Evolutionary conservation across 2,329 filamentous ascomycete genomes (phyloP).

Genomic region (Aureobasidium zeae): DNA sequence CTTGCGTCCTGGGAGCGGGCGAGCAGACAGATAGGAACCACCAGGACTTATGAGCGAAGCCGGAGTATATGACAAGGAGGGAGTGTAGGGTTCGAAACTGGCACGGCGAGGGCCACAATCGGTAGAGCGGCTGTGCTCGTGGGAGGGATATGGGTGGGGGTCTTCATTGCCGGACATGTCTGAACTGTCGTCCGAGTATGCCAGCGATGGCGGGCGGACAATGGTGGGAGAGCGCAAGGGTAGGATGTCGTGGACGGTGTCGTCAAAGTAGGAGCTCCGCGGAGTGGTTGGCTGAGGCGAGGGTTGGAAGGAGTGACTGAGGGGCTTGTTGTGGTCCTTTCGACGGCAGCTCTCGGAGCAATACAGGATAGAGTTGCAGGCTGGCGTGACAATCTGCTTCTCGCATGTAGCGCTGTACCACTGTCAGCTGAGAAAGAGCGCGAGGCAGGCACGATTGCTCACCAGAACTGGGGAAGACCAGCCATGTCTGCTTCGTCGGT

Average conservation of each 20-base stretch:
- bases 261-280: slow-evolving; percentile 25
- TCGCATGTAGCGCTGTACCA: slow-evolving; percentile 51
- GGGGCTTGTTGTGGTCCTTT: slow-evolving; percentile 35
- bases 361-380: slow-evolving; percentile 50
- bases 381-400: slow-evolving; percentile 53
- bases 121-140: slow-evolving; percentile 28
- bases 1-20: slow-evolving; percentile 32
- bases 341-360: slow-evolving; percentile 51
- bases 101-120: slow-evolving; percentile 4
- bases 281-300: slow-evolving; percentile 19
- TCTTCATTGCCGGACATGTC: slow-evolving; percentile 28
- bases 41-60: slow-evolving; percentile 35
- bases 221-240: slow-evolving; percentile 40
- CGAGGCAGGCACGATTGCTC: slow-evolving; percentile 21
- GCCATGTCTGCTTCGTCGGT: slow-evolving; percentile 44
- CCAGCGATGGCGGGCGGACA: slow-evolving; percentile 27
- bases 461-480: slow-evolving; percentile 47
- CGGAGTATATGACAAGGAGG: slow-evolving; percentile 40
- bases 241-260: slow-evolving; percentile 35
- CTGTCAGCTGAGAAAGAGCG: background rate
- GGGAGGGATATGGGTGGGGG: slow-evolving; percentile 34
- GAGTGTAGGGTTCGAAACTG: slow-evolving; percentile 13
- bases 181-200: slow-evolving; percentile 37
- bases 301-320: slow-evolving; percentile 23
- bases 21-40: slow-evolving; percentile 34